A percentile compares a stretch with the other conserved stretches of the same genome.
phyloP scores from a whole-genome alignment of 2,329 filamentous ascomycete species.

The Cephalotrichum gorgonifer region DNA sequence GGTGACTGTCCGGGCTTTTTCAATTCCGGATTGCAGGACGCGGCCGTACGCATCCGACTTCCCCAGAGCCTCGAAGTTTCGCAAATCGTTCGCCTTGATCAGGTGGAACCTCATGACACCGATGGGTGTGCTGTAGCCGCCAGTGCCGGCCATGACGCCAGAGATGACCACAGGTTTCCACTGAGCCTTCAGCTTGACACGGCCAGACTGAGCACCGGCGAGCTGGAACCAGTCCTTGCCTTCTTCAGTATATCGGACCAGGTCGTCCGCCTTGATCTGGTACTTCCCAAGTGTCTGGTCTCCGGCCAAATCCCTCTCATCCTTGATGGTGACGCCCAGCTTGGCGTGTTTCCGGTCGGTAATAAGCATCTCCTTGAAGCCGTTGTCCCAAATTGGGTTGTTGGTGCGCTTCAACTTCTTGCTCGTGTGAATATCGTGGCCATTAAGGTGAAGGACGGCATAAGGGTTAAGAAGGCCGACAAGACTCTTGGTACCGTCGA shows the following conservation, averaged over 20 bases:
- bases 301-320: slow-evolving; percentile 74
- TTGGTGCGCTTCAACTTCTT: slow-evolving; percentile 95
- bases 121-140: slow-evolving; percentile 86
- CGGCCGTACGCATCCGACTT: slow-evolving; percentile 95
- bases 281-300: slow-evolving; percentile 86
- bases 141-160: slow-evolving; percentile 64
- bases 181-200: slow-evolving; percentile 80
- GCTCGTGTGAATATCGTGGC: slow-evolving; percentile 80
- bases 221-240: slow-evolving; percentile 96
- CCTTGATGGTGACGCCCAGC: slow-evolving; percentile 86
- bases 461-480: slow-evolving; percentile 89
- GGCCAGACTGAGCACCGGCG: slow-evolving; percentile 67
- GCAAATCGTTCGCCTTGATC: slow-evolving; percentile 68
- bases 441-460: slow-evolving; percentile 77
- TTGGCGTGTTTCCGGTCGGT: slow-evolving; percentile 87
- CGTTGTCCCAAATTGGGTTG: slow-evolving; percentile 91
- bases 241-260: slow-evolving; percentile 82
- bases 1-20: slow-evolving; percentile 86
- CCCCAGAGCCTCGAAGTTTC: slow-evolving; percentile 89
- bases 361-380: slow-evolving; percentile 87
- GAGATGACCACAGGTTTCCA: slow-evolving; percentile 92
- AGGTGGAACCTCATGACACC: slow-evolving; percentile 95
- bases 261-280: slow-evolving; percentile 89
- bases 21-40: slow-evolving; percentile 78
- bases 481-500: slow-evolving; percentile 85